A percentile compares a stretch with the other conserved stretches of the same genome.
Conservation (phyloP, 2,329 filamentous ascomycete genomes). For the Knufia fluminis region DNA sequence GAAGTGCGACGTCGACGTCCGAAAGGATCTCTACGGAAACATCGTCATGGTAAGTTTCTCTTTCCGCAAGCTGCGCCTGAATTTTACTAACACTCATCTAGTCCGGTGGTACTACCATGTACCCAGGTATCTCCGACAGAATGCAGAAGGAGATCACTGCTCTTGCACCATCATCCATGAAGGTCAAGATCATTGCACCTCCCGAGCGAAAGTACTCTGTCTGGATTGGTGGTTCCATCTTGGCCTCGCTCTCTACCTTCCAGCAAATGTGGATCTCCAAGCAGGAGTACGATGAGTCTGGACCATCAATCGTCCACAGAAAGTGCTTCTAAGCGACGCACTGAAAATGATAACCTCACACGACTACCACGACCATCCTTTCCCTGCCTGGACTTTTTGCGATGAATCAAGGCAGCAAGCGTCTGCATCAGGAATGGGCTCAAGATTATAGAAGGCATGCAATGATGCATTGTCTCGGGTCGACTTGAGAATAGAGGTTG, state of each 20-base stretch:
- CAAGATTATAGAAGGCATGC: constrained; percentile 8
- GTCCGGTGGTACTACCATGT: constrained; percentile 99
- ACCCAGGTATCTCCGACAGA: constrained; percentile 99
- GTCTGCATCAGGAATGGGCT: neutral
- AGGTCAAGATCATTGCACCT: constrained; percentile 99
- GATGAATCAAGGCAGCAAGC: neutral
- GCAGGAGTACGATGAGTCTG: constrained; percentile 99
- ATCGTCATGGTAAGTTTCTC: constrained; percentile 87
- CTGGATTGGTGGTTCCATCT: constrained; percentile 99
- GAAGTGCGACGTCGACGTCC: constrained; percentile 99
- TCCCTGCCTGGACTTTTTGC: constrained; percentile 3
- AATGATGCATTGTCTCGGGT: constrained; percentile 2
- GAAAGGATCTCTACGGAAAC: constrained; percentile 99
- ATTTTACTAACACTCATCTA: constrained; percentile 32
- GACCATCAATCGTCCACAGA: constrained; percentile 98
- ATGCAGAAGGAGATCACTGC: constrained; percentile 99
- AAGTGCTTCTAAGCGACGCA: constrained; percentile 86
- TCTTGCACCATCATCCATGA: constrained; percentile 98
- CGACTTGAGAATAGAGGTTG: constrained; percentile 6
- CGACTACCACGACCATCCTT: neutral
- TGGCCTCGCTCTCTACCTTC: constrained; percentile 99
- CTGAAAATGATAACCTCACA: neutral
- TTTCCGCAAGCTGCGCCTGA: neutral
- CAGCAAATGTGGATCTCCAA: constrained; percentile 99
- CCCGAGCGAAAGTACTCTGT: constrained; percentile 99